These are phyloP conservation scores for Aquilaria agallochum DNA, from an alignment of 441 rosid genomes.

Conservation along the genomic window DNA sequence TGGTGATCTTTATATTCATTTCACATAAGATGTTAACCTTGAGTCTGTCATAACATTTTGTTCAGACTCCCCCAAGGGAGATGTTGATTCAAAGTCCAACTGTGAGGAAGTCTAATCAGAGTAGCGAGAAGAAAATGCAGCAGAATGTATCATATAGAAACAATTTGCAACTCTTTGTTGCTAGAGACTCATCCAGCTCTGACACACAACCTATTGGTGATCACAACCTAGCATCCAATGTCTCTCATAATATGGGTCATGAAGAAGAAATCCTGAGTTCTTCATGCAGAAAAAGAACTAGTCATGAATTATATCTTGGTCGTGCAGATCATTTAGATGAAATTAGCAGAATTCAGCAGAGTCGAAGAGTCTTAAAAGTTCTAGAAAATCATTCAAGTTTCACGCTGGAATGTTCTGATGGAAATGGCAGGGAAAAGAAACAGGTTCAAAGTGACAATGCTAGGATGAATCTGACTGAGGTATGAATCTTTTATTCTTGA, in stretches of 20 bases:
- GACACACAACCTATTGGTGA: constrained; percentile 17
- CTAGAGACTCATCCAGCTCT: constrained; percentile 22
- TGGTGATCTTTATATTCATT: constrained; percentile 7
- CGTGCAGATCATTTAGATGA: constrained; percentile 30
- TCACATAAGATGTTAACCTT: constrained; percentile 16
- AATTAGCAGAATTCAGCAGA: constrained; percentile 23
- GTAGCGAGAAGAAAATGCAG: constrained; percentile 25
- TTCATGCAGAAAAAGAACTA: constrained; percentile 53
- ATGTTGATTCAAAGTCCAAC: constrained; percentile 27
- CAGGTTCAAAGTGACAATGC: constrained; percentile 27
- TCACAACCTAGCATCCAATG: constrained; percentile 9
- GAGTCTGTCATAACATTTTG: constrained; percentile 19
- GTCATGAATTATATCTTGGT: constrained; percentile 32
- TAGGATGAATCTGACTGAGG: constrained; percentile 54
- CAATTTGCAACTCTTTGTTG: constrained; percentile 19
- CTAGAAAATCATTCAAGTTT: constrained; percentile 24
- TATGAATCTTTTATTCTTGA: constrained; percentile 26
- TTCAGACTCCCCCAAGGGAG: constrained; percentile 28
- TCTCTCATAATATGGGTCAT: constrained; percentile 19
- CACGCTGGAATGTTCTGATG: constrained; percentile 26
- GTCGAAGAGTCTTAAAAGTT: constrained; percentile 32
- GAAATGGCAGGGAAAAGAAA: constrained; percentile 23
- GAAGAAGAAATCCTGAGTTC: constrained; percentile 29
- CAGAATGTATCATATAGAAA: constrained; percentile 17
- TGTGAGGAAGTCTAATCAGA: constrained; percentile 25